Conservation (phyloP, 2,329 filamentous ascomycete genomes). For the Claviceps spartinae region DNA sequence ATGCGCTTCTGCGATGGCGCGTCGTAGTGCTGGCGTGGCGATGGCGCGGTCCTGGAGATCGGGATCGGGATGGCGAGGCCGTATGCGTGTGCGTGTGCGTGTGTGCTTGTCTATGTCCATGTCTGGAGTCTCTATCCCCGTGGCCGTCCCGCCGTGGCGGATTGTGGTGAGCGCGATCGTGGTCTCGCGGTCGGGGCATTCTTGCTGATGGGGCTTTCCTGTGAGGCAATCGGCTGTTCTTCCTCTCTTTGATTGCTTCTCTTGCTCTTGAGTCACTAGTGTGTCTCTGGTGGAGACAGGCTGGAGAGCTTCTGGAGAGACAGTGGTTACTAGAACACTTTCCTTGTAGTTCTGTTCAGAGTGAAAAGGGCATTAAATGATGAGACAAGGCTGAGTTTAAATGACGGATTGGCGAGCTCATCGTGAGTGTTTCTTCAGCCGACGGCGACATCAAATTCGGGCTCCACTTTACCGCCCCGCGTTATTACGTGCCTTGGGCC, state of each 20-base stretch:
- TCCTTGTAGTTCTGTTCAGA: not conserved
- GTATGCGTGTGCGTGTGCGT: not conserved
- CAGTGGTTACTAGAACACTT: not conserved
- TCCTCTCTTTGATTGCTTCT: not conserved
- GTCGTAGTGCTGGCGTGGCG: not conserved
- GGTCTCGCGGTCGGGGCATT: not conserved
- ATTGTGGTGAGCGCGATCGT: not conserved
- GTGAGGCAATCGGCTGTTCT: not conserved
- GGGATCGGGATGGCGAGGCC: not conserved
- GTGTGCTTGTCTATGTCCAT: not conserved
- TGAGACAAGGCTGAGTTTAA: not conserved
- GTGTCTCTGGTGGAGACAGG: not conserved
- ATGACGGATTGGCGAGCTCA: not conserved
- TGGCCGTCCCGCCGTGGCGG: not conserved
- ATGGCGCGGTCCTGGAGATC: not conserved
- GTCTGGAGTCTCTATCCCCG: not conserved
- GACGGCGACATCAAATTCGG: not conserved
- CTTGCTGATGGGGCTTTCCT: not conserved
- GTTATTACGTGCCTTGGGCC: too few relatives aligned
- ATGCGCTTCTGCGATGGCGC: conserved; percentile 2
- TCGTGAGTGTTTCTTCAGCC: not conserved
- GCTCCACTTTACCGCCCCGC: not conserved
- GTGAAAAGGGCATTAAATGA: not conserved
- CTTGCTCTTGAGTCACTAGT: too few relatives aligned
- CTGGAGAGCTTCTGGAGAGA: not conserved